Conservation (phyloP, 2,329 filamentous ascomycete species). For the Xylariaceae sp. region DNA sequence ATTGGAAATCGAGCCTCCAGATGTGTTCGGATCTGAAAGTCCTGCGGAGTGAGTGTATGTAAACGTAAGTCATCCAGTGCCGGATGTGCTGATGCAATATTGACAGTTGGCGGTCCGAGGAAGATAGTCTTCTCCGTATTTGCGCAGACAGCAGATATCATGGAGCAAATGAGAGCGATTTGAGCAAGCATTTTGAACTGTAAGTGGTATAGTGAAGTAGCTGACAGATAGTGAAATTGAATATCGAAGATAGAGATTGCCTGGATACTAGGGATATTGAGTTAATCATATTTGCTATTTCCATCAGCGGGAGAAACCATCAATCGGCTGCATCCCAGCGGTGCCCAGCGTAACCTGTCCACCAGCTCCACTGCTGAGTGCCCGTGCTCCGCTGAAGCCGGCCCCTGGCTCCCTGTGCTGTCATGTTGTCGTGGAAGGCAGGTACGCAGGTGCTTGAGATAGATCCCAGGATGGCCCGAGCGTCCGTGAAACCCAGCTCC, state of each 20-base stretch:
- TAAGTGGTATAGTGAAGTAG: no score
- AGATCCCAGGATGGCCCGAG: not conserved
- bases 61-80: conserved; percentile 59
- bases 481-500: not conserved
- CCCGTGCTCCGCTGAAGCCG: no score
- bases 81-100: conserved; percentile 51
- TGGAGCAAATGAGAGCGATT: conserved; percentile 8
- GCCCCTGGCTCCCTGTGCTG: no score
- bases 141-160: conserved; percentile 39
- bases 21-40: conserved; percentile 54
- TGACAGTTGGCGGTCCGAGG: conserved; percentile 58
- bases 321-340: no score
- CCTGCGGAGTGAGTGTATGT: conserved; percentile 56
- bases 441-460: no score
- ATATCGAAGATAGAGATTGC: not conserved
- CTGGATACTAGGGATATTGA: conserved; percentile 1
- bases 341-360: no score
- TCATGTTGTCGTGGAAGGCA: no score
- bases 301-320: no score
- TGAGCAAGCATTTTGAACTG: conserved; percentile 14
- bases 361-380: no score
- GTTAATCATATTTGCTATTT: no score
- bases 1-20: conserved; percentile 67
- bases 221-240: no score
- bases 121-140: conserved; percentile 95